These are phyloP conservation scores for Torrubiella hemipterigena DNA, from an alignment of 2,329 filamentous ascomycete species.

Conservation along the genomic window DNA sequence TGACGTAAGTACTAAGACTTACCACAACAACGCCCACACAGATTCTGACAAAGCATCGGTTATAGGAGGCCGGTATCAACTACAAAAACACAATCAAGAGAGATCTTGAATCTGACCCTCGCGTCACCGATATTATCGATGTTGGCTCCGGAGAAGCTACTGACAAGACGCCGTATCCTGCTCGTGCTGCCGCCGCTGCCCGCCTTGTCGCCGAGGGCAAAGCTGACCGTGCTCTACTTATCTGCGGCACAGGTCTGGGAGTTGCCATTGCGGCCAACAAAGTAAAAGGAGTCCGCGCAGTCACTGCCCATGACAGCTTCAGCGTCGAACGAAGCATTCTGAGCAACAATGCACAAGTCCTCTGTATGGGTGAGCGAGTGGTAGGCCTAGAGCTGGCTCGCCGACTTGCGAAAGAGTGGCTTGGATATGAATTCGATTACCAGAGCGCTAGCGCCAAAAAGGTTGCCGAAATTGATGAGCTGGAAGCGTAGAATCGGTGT, in stretches of 20 bases:
- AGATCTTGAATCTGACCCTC: conserved; percentile 54
- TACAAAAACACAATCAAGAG: conserved; percentile 73
- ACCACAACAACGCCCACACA: background rate
- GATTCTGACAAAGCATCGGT: background rate
- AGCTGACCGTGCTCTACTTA: conserved; percentile 66
- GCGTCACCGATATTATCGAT: conserved; percentile 58
- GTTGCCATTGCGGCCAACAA: conserved; percentile 88
- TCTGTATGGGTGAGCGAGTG: conserved; percentile 78
- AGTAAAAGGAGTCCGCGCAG: conserved; percentile 71
- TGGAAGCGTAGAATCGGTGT: conserved; percentile 17
- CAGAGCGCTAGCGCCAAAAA: conserved; percentile 32
- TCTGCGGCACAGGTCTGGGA: conserved; percentile 78
- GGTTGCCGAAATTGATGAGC: conserved; percentile 27
- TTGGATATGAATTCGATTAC: conserved; percentile 71
- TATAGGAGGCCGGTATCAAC: conserved; percentile 61
- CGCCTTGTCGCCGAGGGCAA: conserved; percentile 47
- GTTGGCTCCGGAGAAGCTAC: conserved; percentile 54
- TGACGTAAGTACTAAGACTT: conserved; percentile 29
- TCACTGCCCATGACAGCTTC: conserved; percentile 81
- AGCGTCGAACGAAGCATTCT: conserved; percentile 69
- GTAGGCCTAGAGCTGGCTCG: conserved; percentile 71
- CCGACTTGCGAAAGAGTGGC: conserved; percentile 67
- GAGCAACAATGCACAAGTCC: conserved; percentile 77
- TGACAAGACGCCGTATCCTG: conserved; percentile 75
- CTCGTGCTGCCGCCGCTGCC: conserved; percentile 63